Base-by-base conservation (phyloP, 805 yeast genomes). In the Kurtzmaniella fragi region DNA sequence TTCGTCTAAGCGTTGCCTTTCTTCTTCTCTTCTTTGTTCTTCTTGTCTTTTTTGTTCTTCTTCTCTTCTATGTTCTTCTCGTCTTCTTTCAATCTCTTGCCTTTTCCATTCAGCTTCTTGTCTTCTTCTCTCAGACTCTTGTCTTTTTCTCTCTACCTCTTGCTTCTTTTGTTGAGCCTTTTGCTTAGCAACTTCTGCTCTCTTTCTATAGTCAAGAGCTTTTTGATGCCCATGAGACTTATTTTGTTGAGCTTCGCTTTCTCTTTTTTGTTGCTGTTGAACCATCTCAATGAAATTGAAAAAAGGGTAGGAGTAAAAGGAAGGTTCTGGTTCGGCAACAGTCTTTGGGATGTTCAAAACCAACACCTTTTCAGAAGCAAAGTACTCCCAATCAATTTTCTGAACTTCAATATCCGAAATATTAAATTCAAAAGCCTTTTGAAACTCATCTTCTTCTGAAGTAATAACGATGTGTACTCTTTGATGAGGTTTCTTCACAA, bases 261-360 rank as follows among this genome's bases (percentile, higher is more conserved):
- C 31, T 25, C 26, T 30, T 14, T 29, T 9, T 30, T 30, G 20
- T 30, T 30, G 20, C n/a, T 30, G 32, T 14, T 11, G 16, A 20
- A 20, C 25, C 25, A 20, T 20, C 25, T 20, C 46, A 25, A 43
- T 37, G 17, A 49, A 31, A 27, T 43, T 40, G 17, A 47, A 37
- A 7, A 37, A 30, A 6, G 46, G 39, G 17, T 47, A 32, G 17
- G 49, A 33, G 37, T 46, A 40, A 13, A 46, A 46, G n/a, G 43
- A 42, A 34, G 44, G 50, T 23, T 53, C 46, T 27, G 49, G 42
- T 29, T 41, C 42, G 23, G 43, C 40, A 26, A 41, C 38, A 37
- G 46, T 53, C 52, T 65, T 65, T 9, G 70, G 70, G 25, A 65
- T 56, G 34, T 53, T 64, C 45, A 65, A 57, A 8, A 61, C 62